Conservation (phyloP, 2,329 filamentous ascomycete species). For the Mariannaea sp. region DNA sequence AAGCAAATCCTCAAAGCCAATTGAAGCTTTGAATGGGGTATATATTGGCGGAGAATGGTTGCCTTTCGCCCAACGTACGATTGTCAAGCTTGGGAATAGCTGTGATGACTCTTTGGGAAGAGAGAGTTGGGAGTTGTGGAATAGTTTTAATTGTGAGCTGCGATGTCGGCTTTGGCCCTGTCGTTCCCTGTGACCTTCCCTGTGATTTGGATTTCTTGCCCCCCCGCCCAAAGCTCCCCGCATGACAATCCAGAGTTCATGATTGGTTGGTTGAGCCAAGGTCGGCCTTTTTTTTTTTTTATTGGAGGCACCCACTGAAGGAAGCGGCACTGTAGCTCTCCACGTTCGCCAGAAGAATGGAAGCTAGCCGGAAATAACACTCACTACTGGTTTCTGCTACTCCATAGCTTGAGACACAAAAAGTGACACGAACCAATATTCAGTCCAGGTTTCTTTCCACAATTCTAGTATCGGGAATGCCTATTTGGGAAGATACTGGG, state of each 20-base stretch:
- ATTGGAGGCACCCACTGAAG: conserved; percentile 2
- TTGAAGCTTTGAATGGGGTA: conserved; percentile 25
- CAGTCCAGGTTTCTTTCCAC: no score
- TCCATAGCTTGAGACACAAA: no score
- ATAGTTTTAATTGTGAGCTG: conserved; percentile 27
- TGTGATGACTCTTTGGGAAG: conserved; percentile 8
- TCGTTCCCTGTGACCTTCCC: conserved; percentile 44
- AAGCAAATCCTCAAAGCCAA: conserved; percentile 23
- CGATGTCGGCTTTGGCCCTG: conserved; percentile 37
- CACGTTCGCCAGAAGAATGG: no score
- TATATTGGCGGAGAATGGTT: conserved; percentile 15
- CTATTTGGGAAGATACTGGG: no score
- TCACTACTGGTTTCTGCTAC: no score
- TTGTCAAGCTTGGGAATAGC: conserved; percentile 10
- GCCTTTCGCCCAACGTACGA: conserved; percentile 16
- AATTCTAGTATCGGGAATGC: no score
- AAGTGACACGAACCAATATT: no score
- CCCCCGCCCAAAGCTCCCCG: conserved; percentile 33
- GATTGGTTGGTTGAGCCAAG: conserved; percentile 24
- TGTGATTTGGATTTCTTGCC: conserved; percentile 37
- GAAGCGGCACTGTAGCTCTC: no score
- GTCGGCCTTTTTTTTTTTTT: no score
- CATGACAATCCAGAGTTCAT: conserved; percentile 34
- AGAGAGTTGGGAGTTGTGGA: conserved; percentile 22
- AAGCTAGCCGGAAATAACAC: no score